These are phyloP conservation scores for Plasmodium coatneyi DNA, from an alignment of 169 alveolate genomes.

Conservation along the genomic window DNA sequence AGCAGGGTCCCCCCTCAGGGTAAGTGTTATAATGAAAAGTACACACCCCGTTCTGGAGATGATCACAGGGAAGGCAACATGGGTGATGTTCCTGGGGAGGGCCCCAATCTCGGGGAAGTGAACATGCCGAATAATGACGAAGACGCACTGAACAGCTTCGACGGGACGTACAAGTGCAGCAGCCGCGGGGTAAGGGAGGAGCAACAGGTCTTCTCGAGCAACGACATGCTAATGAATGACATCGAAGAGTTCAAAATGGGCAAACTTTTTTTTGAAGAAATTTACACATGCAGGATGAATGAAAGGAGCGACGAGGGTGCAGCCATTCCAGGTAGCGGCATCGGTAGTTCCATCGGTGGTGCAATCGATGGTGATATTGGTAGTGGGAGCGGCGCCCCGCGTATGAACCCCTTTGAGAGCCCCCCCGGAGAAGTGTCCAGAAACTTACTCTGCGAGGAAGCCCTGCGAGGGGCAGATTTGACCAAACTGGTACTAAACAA, in stretches of 20 bases:
- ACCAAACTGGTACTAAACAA: slow-evolving; percentile 48
- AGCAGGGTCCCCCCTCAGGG: neutral
- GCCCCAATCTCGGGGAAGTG: neutral
- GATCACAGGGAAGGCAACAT: neutral
- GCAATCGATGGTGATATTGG: too few relatives aligned
- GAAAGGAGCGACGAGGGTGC: slow-evolving; percentile 2
- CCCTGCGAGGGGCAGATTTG: slow-evolving; percentile 11
- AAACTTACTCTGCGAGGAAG: neutral
- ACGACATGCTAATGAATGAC: slow-evolving; percentile 22
- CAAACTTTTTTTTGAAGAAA: slow-evolving; percentile 61
- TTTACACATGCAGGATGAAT: slow-evolving; percentile 24
- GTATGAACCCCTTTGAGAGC: neutral
- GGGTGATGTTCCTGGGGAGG: neutral
- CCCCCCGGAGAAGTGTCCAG: neutral
- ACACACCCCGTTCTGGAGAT: neutral
- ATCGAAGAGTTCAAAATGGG: slow-evolving; percentile 40
- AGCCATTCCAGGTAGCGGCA: neutral
- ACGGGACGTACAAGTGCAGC: neutral
- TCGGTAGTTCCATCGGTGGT: neutral
- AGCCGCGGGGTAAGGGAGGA: neutral
- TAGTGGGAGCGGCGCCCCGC: neutral
- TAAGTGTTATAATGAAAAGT: neutral
- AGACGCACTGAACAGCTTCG: slow-evolving; percentile 1
- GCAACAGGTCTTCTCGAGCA: slow-evolving; percentile 2
- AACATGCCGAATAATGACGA: slow-evolving; percentile 18